Conservation (phyloP, 768 basidiomycete species). For the Leucosporidium scottii region DNA sequence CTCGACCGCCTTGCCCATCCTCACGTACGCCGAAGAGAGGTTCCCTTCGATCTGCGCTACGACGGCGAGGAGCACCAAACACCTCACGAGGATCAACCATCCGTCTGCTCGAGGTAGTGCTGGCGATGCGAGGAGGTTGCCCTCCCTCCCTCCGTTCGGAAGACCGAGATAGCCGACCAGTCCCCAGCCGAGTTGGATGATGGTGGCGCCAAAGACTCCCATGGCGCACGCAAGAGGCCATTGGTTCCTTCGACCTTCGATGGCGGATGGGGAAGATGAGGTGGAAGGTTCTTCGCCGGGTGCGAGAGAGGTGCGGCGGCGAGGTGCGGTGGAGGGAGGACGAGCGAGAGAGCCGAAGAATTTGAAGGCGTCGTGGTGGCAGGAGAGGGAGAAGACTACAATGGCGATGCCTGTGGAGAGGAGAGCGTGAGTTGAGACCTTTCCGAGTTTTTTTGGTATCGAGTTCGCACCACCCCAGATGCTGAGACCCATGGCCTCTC, state of each 20-base stretch:
- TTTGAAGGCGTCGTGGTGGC: slow-evolving; percentile 34
- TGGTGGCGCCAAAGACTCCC: slow-evolving; percentile 13
- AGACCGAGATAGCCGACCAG: slow-evolving; percentile 32
- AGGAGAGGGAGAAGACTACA: slow-evolving; percentile 30
- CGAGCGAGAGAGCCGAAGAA: slow-evolving; percentile 24
- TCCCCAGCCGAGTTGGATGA: slow-evolving; percentile 32
- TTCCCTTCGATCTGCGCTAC: slow-evolving; percentile 1
- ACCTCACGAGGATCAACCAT: slow-evolving; percentile 20
- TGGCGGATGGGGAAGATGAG: not conserved
- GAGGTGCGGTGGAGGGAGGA: slow-evolving; percentile 10
- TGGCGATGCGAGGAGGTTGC: slow-evolving; percentile 21
- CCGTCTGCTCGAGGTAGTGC: slow-evolving; percentile 22
- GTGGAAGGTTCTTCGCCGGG: not conserved
- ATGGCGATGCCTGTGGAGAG: slow-evolving; percentile 5
- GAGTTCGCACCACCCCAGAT: slow-evolving; percentile 24
- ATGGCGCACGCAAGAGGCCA: slow-evolving; percentile 32
- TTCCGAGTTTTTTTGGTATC: not conserved
- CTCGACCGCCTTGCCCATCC: not conserved
- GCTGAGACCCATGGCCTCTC: slow-evolving; percentile 4
- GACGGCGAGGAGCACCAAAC: slow-evolving; percentile 25
- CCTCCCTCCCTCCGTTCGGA: slow-evolving; percentile 4
- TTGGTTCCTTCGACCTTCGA: slow-evolving; percentile 25
- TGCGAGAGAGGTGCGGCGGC: not conserved
- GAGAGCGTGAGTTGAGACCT: no score
- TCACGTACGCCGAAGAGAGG: not conserved